Evolutionary conservation across 257 asterid genomes (phyloP).

Genomic region (Nyctanthes arbortristis): DNA sequence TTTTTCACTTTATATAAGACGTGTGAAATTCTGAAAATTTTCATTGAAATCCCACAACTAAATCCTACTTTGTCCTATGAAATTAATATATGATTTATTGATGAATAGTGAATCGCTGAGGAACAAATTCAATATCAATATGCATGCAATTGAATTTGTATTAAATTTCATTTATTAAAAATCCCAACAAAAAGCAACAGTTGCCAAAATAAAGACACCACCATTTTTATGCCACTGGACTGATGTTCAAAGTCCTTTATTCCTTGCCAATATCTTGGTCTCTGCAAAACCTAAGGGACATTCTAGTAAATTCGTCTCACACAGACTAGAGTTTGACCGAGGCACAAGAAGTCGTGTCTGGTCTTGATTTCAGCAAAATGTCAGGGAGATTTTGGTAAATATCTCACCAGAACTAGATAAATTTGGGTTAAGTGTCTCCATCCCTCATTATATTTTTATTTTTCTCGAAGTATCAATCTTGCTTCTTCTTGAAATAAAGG

Average conservation of each 20-base stretch:
- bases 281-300: not conserved
- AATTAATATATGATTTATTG: too few relatives aligned
- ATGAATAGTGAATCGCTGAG: too few relatives aligned
- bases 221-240: not conserved
- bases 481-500: conserved; percentile 16
- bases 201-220: not conserved
- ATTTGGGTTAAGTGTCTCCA: conserved; percentile 22
- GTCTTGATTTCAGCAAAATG: conserved; percentile 5
- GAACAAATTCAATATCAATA: too few relatives aligned
- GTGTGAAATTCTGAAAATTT: too few relatives aligned
- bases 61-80: too few relatives aligned
- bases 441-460: conserved; percentile 17
- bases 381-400: conserved; percentile 30
- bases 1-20: too few relatives aligned
- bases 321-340: not conserved
- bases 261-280: not conserved
- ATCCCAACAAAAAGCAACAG: not conserved
- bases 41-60: too few relatives aligned
- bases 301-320: not conserved
- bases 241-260: not conserved
- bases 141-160: not conserved
- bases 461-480: conserved; percentile 20
- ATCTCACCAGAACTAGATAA: conserved; percentile 9
- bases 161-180: too few relatives aligned
- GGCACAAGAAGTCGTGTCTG: not conserved